phyloP scores from a whole-genome alignment of 2,329 filamentous ascomycete genomes.

The Microsporum canis region DNA sequence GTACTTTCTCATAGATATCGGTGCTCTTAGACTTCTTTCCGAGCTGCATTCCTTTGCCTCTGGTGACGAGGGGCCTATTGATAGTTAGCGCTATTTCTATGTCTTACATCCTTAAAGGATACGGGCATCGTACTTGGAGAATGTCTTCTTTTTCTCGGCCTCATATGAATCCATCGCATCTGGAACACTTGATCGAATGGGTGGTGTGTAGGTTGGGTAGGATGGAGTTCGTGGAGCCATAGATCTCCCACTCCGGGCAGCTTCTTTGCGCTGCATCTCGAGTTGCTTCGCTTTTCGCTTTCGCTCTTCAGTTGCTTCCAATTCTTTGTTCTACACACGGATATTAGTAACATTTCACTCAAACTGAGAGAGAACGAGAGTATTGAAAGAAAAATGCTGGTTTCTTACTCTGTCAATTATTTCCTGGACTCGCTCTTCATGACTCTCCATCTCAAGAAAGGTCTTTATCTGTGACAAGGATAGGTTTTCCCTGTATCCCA shows the following conservation, averaged over 20 bases:
- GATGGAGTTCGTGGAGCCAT: constrained; percentile 61
- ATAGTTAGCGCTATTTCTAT: neutral
- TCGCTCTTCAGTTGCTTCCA: constrained; percentile 94
- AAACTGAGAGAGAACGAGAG: constrained; percentile 15
- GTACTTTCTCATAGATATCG: constrained; percentile 93
- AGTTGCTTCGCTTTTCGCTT: constrained; percentile 98
- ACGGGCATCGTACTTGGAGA: constrained; percentile 53
- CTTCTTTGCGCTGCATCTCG: constrained; percentile 96
- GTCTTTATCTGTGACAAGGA: constrained; percentile 97
- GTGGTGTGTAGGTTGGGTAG: constrained; percentile 82
- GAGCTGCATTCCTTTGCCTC: constrained; percentile 97
- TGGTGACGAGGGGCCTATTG: constrained; percentile 47
- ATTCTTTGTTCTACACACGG: constrained; percentile 72
- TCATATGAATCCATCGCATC: constrained; percentile 87
- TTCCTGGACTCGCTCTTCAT: constrained; percentile 97
- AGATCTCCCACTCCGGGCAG: constrained; percentile 61
- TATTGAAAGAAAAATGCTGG: constrained; percentile 1
- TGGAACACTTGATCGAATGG: constrained; percentile 58
- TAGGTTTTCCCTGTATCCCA: constrained; percentile 92
- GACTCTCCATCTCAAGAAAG: constrained; percentile 97
- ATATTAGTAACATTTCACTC: constrained; percentile 19
- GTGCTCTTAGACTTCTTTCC: constrained; percentile 98
- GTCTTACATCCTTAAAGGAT: neutral
- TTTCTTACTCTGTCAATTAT: constrained; percentile 76
- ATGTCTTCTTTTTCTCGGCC: constrained; percentile 90